A percentile compares a stretch with the other conserved stretches of the same genome.
phyloP scores from a whole-genome alignment of 306 rosid genomes.

The Dryas octopetala region DNA sequence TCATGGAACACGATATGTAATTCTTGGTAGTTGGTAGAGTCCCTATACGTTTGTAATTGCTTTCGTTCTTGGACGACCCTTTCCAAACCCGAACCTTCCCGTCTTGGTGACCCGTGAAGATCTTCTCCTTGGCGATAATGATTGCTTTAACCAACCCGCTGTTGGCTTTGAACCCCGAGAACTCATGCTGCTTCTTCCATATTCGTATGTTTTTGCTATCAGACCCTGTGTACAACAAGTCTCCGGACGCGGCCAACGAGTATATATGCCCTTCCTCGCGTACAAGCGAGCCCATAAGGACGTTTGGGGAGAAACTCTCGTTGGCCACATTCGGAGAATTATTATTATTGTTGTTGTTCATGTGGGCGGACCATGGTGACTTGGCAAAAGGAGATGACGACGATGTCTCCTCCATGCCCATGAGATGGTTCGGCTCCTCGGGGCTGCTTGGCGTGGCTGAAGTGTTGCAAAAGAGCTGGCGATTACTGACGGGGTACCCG shows the following conservation, averaged over 20 bases:
- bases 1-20: conserved; percentile 64
- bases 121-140: conserved; percentile 46
- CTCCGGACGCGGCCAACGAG: conserved; percentile 72
- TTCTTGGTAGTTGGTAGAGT: conserved; percentile 66
- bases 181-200: conserved; percentile 81
- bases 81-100: conserved; percentile 87
- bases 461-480: no score
- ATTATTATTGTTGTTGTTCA: not conserved
- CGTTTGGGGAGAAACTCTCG: conserved; percentile 17
- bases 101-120: conserved; percentile 87
- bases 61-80: conserved; percentile 37
- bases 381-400: conserved; percentile 50
- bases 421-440: conserved; percentile 22
- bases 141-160: conserved; percentile 85
- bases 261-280: conserved; percentile 93
- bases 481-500: no score
- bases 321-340: not conserved
- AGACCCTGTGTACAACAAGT: conserved; percentile 73
- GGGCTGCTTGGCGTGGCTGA: not conserved
- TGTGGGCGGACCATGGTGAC: conserved; percentile 83
- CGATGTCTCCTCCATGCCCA: conserved; percentile 20
- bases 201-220: conserved; percentile 93
- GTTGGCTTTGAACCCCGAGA: conserved; percentile 62
- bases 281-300: conserved; percentile 69
- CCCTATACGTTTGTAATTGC: conserved; percentile 52